These are phyloP conservation scores for Tardiomyces digboiensis DNA, from an alignment of 1,139 yeast species.

Conservation along the genomic window DNA sequence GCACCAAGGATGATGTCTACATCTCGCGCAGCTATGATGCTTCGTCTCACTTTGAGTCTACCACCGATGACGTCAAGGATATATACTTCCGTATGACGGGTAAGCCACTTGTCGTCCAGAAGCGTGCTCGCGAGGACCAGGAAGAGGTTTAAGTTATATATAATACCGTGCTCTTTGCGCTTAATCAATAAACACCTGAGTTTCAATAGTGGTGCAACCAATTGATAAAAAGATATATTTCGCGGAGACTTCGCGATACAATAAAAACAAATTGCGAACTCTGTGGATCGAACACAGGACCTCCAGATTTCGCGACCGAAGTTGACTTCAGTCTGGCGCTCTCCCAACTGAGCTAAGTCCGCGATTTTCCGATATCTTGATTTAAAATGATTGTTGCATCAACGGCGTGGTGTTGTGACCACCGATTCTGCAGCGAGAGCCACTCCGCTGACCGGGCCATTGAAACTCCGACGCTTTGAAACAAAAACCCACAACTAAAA, in stretches of 20 bases:
- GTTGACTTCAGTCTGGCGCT: constrained; percentile 1
- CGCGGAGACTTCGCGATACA: no score
- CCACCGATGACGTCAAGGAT: constrained; percentile 96
- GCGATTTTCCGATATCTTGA: no score
- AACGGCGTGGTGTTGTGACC: no score
- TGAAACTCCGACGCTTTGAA: no score
- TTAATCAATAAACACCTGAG: no score
- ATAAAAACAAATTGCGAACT: neutral
- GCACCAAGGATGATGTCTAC: constrained; percentile 67
- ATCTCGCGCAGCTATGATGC: constrained; percentile 90
- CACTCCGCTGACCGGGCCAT: no score
- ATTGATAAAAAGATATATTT: no score
- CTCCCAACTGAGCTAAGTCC: constrained; percentile 1
- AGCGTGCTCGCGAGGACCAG: constrained; percentile 57
- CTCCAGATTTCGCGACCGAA: neutral
- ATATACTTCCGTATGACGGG: constrained; percentile 89
- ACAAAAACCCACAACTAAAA: no score
- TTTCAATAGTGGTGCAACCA: no score
- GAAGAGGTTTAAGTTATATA: constrained; percentile 41
- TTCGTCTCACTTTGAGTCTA: constrained; percentile 88
- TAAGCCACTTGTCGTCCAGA: constrained; percentile 77
- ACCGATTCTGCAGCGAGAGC: no score
- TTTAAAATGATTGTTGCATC: no score
- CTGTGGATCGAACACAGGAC: constrained; percentile 1
- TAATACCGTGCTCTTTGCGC: no score